phyloP scores from a whole-genome alignment of 2,329 filamentous ascomycete species.

The Dothistroma pini region DNA sequence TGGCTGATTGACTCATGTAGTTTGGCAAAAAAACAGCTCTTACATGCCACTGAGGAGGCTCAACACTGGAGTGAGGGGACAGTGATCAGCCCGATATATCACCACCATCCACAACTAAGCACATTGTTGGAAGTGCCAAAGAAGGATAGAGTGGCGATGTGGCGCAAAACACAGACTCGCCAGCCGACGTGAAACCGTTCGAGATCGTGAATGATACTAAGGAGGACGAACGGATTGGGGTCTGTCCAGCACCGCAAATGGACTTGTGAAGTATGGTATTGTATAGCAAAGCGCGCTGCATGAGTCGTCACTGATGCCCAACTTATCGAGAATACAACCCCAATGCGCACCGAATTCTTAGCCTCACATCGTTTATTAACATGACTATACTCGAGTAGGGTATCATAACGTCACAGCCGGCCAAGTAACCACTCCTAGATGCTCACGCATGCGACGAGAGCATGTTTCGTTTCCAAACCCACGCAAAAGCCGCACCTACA shows the following conservation, averaged over 20 bases:
- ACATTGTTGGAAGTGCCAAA: background rate
- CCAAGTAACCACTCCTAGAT: background rate
- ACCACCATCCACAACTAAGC: background rate
- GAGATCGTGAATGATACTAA: background rate
- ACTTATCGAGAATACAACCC: too few species aligned
- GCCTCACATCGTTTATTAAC: background rate
- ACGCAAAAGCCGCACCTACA: slow-evolving; percentile 55
- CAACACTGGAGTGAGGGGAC: background rate
- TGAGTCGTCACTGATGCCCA: too few species aligned
- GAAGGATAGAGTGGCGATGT: background rate
- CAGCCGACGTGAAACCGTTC: background rate
- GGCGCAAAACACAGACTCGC: background rate
- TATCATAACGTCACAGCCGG: background rate
- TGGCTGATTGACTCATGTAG: background rate
- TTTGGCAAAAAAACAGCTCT: background rate
- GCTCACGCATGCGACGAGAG: slow-evolving; percentile 9
- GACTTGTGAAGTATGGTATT: background rate
- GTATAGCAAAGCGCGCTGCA: background rate
- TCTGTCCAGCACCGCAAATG: background rate
- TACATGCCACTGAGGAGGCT: background rate
- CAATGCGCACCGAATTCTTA: background rate
- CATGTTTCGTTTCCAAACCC: slow-evolving; percentile 55
- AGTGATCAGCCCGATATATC: too few species aligned
- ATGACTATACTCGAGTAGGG: background rate
- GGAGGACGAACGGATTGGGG: background rate